Percentiles rank a stretch among this genome's conserved stretches.
Evolutionary conservation across 768 basidiomycete genomes (phyloP).

Genomic region (Boletus reticulatus): DNA sequence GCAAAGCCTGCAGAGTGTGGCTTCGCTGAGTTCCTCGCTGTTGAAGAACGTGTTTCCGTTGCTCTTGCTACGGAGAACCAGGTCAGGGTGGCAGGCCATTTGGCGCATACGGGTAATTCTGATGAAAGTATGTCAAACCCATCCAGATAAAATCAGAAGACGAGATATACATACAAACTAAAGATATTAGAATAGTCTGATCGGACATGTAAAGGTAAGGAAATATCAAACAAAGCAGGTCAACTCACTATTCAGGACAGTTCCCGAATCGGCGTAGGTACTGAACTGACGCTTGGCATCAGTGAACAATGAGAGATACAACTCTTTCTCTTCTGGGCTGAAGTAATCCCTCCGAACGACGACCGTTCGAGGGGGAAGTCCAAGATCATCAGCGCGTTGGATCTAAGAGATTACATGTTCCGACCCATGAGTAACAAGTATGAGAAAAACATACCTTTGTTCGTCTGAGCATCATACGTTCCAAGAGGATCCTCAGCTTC

Average conservation of each 20-base stretch:
- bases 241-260: slow-evolving; percentile 83
- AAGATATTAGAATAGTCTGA: slow-evolving; percentile 89
- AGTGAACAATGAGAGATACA: slow-evolving; percentile 88
- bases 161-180: slow-evolving; percentile 51
- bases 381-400: slow-evolving; percentile 95
- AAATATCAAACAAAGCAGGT: not conserved
- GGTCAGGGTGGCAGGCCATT: slow-evolving; percentile 93
- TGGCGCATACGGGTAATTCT: slow-evolving; percentile 95
- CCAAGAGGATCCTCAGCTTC: slow-evolving; percentile 85
- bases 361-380: slow-evolving; percentile 89
- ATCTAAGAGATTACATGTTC: slow-evolving; percentile 44
- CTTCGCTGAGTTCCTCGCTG: slow-evolving; percentile 60
- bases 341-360: slow-evolving; percentile 89
- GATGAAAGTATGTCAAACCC: slow-evolving; percentile 17
- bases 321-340: slow-evolving; percentile 94
- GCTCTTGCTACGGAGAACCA: slow-evolving; percentile 85
- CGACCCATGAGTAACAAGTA: not conserved
- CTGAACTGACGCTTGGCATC: slow-evolving; percentile 90
- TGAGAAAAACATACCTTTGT: slow-evolving; percentile 56
- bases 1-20: slow-evolving; percentile 91
- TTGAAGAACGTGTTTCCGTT: slow-evolving; percentile 62
- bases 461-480: slow-evolving; percentile 93
- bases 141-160: not conserved
- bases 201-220: slow-evolving; percentile 3
- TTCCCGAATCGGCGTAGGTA: slow-evolving; percentile 89